Conservation (phyloP, 306 rosid species). For the Malus asiatica region DNA sequence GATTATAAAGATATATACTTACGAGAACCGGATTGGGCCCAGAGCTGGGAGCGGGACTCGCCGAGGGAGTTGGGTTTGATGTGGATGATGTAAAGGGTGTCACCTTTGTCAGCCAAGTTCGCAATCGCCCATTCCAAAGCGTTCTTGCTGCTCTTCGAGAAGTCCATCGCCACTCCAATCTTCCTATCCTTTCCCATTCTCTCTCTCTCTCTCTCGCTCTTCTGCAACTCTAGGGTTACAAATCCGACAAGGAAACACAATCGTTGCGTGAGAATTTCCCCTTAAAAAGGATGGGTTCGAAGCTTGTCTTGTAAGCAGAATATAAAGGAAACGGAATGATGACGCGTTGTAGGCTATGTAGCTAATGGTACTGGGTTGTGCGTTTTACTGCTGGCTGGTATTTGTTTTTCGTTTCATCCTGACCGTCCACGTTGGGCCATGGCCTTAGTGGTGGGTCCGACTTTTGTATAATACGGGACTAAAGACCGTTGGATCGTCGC, state of each 20-base stretch:
- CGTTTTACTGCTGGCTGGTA: not conserved
- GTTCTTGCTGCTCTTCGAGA: constrained; percentile 72
- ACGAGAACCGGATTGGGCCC: constrained; percentile 71
- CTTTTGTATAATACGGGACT: too few relatives aligned
- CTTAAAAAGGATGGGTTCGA: not conserved
- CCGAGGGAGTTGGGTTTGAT: constrained; percentile 35
- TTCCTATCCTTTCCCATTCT: constrained; percentile 69
- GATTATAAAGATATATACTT: constrained; percentile 9
- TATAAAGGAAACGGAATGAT: not conserved
- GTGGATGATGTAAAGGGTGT: constrained; percentile 60
- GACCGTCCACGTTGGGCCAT: not conserved
- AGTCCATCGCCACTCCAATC: constrained; percentile 79
- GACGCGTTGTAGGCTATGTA: not conserved
- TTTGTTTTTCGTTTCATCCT: not conserved
- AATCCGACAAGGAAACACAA: not conserved
- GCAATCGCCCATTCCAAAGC: constrained; percentile 80
- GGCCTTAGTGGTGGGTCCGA: not conserved
- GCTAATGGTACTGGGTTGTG: not conserved
- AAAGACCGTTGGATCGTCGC: not conserved
- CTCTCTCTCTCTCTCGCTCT: not conserved
- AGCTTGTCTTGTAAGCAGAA: not conserved
- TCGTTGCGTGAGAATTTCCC: not conserved
- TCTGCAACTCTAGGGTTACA: not conserved
- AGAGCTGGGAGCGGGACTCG: constrained; percentile 38
- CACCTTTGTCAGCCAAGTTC: constrained; percentile 74